A percentile compares a stretch with the other conserved stretches of the same genome.
Conservation (phyloP, 192 early-diverging fungal genomes). For the Coemansia sp. region DNA sequence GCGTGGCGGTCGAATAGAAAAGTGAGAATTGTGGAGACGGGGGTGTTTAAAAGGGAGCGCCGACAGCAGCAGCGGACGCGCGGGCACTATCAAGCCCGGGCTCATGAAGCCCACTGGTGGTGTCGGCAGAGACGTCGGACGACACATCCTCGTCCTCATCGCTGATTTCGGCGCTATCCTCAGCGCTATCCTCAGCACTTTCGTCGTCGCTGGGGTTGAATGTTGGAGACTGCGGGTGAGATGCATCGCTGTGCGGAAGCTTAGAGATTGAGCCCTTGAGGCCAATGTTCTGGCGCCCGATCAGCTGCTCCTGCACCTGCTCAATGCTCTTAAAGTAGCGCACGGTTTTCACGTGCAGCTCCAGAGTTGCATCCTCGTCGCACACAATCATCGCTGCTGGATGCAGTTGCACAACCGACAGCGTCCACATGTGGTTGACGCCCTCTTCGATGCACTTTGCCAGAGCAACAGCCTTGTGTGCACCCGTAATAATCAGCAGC, state of each 20-base stretch:
- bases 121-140: constrained; percentile 25
- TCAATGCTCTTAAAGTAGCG: constrained; percentile 88
- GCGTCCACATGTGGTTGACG: constrained; percentile 91
- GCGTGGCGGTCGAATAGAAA: constrained; percentile 9
- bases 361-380: constrained; percentile 85
- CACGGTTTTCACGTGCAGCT: constrained; percentile 87
- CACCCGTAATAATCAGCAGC: constrained; percentile 81
- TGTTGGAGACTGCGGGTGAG: background rate
- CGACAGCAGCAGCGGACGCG: constrained; percentile 40
- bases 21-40: constrained; percentile 38
- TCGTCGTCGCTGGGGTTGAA: constrained; percentile 11
- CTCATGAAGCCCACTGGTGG: constrained; percentile 26
- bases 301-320: constrained; percentile 74
- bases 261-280: constrained; percentile 61
- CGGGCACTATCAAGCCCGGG: constrained; percentile 25
- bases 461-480: constrained; percentile 79
- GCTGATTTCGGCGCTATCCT: constrained; percentile 5
- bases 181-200: constrained; percentile 16
- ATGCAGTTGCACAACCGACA: constrained; percentile 81
- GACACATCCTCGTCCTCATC: constrained; percentile 7
- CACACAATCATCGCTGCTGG: constrained; percentile 81
- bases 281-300: constrained; percentile 71
- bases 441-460: constrained; percentile 83
- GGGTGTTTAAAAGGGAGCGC: constrained; percentile 56
- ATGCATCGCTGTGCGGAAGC: constrained; percentile 13